phyloP scores from a whole-genome alignment of 2,329 filamentous ascomycete species.

The Verticillium alfalfae region DNA sequence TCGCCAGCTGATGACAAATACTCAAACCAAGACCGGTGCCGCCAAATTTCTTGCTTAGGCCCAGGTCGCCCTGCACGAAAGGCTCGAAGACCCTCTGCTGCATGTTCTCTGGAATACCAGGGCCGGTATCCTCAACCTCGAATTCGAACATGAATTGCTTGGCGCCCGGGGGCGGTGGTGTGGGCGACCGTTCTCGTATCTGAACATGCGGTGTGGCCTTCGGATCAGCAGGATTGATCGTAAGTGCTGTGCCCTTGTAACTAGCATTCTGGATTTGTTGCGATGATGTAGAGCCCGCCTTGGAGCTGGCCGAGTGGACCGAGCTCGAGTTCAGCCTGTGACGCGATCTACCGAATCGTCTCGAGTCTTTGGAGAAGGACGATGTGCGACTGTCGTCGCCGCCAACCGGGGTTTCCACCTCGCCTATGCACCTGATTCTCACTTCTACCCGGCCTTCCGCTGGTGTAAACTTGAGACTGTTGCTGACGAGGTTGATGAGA shows the following conservation, averaged over 20 bases:
- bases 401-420: conserved; percentile 34
- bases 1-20: conserved; percentile 82
- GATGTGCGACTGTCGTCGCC: conserved; percentile 45
- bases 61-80: conserved; percentile 88
- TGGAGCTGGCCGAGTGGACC: conserved; percentile 45
- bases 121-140: conserved; percentile 82
- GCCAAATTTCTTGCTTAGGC: conserved; percentile 83
- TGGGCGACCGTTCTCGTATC: conserved; percentile 50
- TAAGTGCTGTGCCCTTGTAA: conserved; percentile 44
- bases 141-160: conserved; percentile 76
- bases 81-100: conserved; percentile 86
- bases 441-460: conserved; percentile 69
- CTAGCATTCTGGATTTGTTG: conserved; percentile 6
- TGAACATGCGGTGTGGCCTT: conserved; percentile 42
- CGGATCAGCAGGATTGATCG: conserved; percentile 58
- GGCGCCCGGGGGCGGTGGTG: conserved; percentile 55
- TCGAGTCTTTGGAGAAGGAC: conserved; percentile 44
- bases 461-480: conserved; percentile 87
- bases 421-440: conserved; percentile 67
- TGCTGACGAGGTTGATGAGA: conserved; percentile 89
- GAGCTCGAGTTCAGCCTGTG: conserved; percentile 43
- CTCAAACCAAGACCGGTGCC: conserved; percentile 84
- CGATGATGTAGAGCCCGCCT: conserved; percentile 18
- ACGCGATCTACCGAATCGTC: conserved; percentile 32
- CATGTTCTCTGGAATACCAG: conserved; percentile 73